Base-by-base conservation (phyloP, 805 yeast species). In the Zygosaccharomyces gambellarensis region DNA sequence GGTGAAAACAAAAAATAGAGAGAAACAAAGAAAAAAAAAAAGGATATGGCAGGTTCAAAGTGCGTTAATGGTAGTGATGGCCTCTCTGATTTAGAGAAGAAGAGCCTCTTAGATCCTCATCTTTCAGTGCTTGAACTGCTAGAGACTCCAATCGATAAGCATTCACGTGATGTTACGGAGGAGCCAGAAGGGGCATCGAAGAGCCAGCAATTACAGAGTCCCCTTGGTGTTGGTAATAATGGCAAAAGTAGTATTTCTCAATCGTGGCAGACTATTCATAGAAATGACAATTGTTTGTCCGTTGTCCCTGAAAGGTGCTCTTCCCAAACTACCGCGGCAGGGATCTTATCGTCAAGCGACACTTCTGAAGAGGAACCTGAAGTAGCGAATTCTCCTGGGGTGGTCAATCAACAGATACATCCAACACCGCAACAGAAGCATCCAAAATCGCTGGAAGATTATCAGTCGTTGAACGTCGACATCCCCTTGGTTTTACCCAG, bases 341-440 rank as follows among this genome's bases (percentile, higher is more conserved):
- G 62, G 19, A 48, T 57, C 12, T 49, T 60, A 21, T 64, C 67
- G 1, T 58, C 62, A 12, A 61, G 65, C 36, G 68, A 64, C 40
- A 64, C 65, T 8, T 63, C 69, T n/a, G 68, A 63, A 28, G 69
- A 64, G 41, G 69, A 63, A 32, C 48, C 51, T 1, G 64, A 60
- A 30, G 43, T 39, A 17, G 42, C 45, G 19, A 38, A 39, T 31
- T 51, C 59, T 14, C 55, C 56, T 11, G 45, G 53, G 22, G 48
- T 46, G 7, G 46, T 39, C 36, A 49, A 45, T 27, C 46, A 40
- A 31, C 45, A 39, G 28, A 46, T 45, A 28, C 36, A 43, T 19
- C 36, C 29, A 19, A 49, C 39, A 19, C 45, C 34, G 41, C 47
- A 25, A 19, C 32, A 42, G 36, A 28, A 14, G 19, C 45, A 40